phyloP scores from a whole-genome alignment of 139 green algal genomes.

The Gonium pectorale region DNA sequence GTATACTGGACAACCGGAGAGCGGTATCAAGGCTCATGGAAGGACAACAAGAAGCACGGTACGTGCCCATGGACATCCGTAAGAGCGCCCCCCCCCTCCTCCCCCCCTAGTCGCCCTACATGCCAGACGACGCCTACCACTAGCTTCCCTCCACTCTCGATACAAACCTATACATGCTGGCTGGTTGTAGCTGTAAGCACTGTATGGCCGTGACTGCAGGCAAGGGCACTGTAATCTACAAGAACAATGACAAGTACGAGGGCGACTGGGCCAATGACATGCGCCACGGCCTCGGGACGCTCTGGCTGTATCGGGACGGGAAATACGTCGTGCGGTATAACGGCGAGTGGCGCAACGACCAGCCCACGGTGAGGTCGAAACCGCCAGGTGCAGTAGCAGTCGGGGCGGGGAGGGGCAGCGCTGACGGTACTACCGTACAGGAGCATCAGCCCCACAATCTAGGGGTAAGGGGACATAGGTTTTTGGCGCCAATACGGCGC shows the following conservation, averaged over 20 bases:
- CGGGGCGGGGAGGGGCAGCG: no score
- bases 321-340: slow-evolving; percentile 79
- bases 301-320: slow-evolving; percentile 69
- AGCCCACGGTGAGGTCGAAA: slow-evolving; percentile 62
- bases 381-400: no score
- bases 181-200: not conserved
- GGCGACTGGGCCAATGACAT: slow-evolving; percentile 73
- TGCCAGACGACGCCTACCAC: no score
- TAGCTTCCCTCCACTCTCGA: no score
- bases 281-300: slow-evolving; percentile 71
- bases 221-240: slow-evolving; percentile 77
- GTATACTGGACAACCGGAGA: slow-evolving; percentile 71
- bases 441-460: no score
- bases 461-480: no score
- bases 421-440: no score
- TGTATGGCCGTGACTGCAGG: slow-evolving; percentile 40
- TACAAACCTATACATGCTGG: not conserved
- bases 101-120: not conserved
- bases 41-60: slow-evolving; percentile 77
- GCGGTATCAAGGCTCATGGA: slow-evolving; percentile 75
- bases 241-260: slow-evolving; percentile 84
- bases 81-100: not conserved
- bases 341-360: slow-evolving; percentile 71
- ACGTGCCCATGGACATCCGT: not conserved
- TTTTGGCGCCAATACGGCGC: no score